Evolutionary conservation across 2,329 filamentous ascomycete species (phyloP).

Genomic region (Cyphellophora europaea): DNA sequence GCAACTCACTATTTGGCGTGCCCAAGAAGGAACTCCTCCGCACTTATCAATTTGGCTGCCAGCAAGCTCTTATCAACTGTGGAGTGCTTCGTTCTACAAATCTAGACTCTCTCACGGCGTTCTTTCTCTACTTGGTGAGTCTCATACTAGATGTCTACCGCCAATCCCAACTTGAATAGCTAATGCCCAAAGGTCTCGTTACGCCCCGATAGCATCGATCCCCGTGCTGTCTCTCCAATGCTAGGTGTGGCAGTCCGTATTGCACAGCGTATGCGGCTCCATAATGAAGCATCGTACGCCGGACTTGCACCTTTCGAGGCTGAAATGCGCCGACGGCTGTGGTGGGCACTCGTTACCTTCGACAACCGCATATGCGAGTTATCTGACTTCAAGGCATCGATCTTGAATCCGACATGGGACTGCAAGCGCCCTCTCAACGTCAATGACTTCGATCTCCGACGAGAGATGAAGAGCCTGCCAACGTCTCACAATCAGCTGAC

Average conservation of each 20-base stretch:
- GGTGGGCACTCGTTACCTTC: constrained; percentile 63
- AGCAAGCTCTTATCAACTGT: constrained; percentile 37
- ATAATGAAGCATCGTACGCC: constrained; percentile 48
- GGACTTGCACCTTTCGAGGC: constrained; percentile 45
- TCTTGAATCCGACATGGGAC: constrained; percentile 35
- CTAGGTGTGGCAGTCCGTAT: constrained; percentile 59
- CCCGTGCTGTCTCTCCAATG: constrained; percentile 51
- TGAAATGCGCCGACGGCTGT: constrained; percentile 61
- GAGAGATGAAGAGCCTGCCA: constrained; percentile 29
- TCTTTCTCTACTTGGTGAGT: constrained; percentile 45
- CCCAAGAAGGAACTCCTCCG: constrained; percentile 29
- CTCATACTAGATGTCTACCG: constrained; percentile 2
- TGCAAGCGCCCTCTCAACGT: constrained; percentile 33
- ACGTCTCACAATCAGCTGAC: constrained; percentile 23
- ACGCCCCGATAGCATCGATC: constrained; percentile 47
- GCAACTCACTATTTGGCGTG: constrained; percentile 28
- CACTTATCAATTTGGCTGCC: constrained; percentile 35
- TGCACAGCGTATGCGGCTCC: constrained; percentile 59
- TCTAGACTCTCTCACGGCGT: constrained; percentile 40
- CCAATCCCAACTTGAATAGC: constrained; percentile 3
- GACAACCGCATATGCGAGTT: constrained; percentile 62
- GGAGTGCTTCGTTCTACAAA: constrained; percentile 32
- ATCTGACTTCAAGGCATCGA: constrained; percentile 37
- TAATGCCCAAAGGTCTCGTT: too few species aligned
- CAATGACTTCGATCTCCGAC: constrained; percentile 31